Percentiles rank a stretch among this genome's conserved stretches.
Evolutionary conservation across 768 basidiomycete genomes (phyloP).

Genomic region (Pisolithus orientalis): DNA sequence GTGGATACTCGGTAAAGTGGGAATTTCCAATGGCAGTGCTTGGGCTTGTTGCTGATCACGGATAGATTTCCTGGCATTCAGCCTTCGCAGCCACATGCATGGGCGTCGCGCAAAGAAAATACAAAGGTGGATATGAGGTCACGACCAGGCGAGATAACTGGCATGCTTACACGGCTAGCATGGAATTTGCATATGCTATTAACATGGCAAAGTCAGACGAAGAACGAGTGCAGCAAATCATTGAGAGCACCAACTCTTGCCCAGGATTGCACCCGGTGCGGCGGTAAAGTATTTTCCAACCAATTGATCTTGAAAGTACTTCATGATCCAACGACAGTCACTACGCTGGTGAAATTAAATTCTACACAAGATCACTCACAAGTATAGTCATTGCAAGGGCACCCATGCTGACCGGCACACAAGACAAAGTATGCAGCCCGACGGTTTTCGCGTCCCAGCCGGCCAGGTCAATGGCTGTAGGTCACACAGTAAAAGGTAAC

Average conservation of each 20-base stretch:
- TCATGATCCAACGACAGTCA: background rate
- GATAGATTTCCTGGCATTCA: too few species aligned
- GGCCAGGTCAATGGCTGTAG: background rate
- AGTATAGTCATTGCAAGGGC: constrained; percentile 4
- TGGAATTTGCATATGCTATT: constrained; percentile 20
- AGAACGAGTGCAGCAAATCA: background rate
- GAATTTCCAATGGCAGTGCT: too few species aligned
- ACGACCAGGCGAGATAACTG: too few species aligned
- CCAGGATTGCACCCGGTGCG: constrained; percentile 8
- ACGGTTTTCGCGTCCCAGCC: background rate
- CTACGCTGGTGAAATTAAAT: background rate
- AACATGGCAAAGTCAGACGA: background rate
- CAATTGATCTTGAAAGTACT: constrained; percentile 11
- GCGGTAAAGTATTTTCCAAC: constrained; percentile 2
- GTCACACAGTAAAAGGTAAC: background rate
- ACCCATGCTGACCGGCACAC: constrained; percentile 4
- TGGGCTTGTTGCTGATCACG: too few species aligned
- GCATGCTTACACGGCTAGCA: constrained; percentile 17
- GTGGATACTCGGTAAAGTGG: too few species aligned
- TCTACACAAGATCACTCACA: constrained; percentile 3
- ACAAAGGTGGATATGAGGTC: too few species aligned
- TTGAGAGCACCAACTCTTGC: constrained; percentile 7
- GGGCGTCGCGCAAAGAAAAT: too few species aligned
- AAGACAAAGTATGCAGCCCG: too few species aligned
- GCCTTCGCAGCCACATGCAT: too few species aligned